Evolutionary conservation across 768 basidiomycete genomes (phyloP), one percentile per base, ranked within the genome.

Genomic region (Podaxis sp.): DNA sequence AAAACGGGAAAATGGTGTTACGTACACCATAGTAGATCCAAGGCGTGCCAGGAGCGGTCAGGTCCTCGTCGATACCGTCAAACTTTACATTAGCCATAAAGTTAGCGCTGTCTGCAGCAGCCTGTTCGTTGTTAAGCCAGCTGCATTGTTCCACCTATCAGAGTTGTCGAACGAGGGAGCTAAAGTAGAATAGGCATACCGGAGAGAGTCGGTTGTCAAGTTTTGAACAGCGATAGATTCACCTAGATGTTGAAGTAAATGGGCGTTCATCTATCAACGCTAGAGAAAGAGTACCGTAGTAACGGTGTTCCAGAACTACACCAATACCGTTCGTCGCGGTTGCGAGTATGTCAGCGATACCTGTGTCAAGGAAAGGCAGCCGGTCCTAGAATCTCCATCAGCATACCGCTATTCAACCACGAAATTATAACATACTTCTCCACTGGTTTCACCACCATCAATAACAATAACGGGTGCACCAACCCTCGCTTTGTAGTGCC

Each of bases 11-110:
- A 57, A 63, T 25, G 56, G 24, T 22, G 19, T 17, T 64, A 67
- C 85, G 46, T 72, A 93, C 95, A 13, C 96, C 96, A 68, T 96
- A 96, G 72, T 96, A 94, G 59, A 94, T 93, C 93, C 93, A 94
- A 8, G 92, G 91, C 1, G 88, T 88, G 29, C 76, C 77, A 17
- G 89, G 85, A 11, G 92, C 83, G 17, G 88, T 89, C 66, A 93
- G 68, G 68, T 91, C 83, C 68, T 89, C 87, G 1, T 82, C 74
- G 54, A 95, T 84, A 1, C 86, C 90, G 6, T 80, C 74, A 67
- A 96, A 89, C 68, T 87, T 83, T 71, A 96, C 85, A 64, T 88
- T 84, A 6, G 82, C 77, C 85, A 97, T 94, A 70, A 99, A 97
- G 74, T 90, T 85, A 3, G 94, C 95, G 40, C 93, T 94, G 76